Evolutionary conservation across 2,329 filamentous ascomycete genomes (phyloP).

Genomic region (Ophiosphaerella herpotricha): DNA sequence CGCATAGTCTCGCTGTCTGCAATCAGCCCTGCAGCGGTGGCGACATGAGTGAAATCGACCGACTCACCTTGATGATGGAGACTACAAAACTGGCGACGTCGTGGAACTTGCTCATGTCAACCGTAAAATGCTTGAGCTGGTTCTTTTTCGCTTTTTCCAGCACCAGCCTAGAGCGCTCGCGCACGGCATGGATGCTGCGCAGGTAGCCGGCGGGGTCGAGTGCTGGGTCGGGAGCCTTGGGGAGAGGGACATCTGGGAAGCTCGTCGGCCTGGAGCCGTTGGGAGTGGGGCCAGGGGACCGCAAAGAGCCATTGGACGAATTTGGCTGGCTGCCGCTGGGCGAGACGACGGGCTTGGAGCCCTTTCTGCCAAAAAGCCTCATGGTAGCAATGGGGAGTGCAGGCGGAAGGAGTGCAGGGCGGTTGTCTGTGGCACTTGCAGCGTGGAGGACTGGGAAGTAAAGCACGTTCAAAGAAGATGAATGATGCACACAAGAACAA

Average conservation of each 20-base stretch:
- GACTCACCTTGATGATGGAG: slow-evolving; percentile 86
- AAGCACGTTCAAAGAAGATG: slow-evolving; percentile 17
- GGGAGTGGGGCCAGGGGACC: slow-evolving; percentile 53
- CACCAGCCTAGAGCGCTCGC: slow-evolving; percentile 76
- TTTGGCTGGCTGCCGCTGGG: slow-evolving; percentile 46
- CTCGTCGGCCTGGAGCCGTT: slow-evolving; percentile 48
- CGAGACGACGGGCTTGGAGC: slow-evolving; percentile 47
- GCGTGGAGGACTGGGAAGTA: slow-evolving; percentile 3
- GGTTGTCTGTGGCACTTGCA: neutral
- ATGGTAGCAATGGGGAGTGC: slow-evolving; percentile 39
- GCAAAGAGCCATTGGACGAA: slow-evolving; percentile 55
- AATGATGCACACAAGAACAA: slow-evolving; percentile 24
- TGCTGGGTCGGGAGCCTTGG: slow-evolving; percentile 82
- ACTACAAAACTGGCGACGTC: slow-evolving; percentile 86
- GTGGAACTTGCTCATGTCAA: slow-evolving; percentile 81
- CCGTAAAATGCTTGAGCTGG: slow-evolving; percentile 81
- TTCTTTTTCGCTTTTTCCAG: slow-evolving; percentile 78
- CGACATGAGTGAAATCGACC: neutral
- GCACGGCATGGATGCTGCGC: slow-evolving; percentile 83
- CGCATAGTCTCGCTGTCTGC: slow-evolving; percentile 67
- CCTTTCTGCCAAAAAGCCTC: slow-evolving; percentile 60
- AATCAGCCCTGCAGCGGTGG: too few species aligned
- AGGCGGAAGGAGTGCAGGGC: slow-evolving; percentile 1
- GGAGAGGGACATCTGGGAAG: slow-evolving; percentile 78
- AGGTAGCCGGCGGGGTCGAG: slow-evolving; percentile 90